Percentiles rank a stretch among this genome's conserved stretches.
Conservation (phyloP, 768 basidiomycete species). For the Lentinula lateritia region DNA sequence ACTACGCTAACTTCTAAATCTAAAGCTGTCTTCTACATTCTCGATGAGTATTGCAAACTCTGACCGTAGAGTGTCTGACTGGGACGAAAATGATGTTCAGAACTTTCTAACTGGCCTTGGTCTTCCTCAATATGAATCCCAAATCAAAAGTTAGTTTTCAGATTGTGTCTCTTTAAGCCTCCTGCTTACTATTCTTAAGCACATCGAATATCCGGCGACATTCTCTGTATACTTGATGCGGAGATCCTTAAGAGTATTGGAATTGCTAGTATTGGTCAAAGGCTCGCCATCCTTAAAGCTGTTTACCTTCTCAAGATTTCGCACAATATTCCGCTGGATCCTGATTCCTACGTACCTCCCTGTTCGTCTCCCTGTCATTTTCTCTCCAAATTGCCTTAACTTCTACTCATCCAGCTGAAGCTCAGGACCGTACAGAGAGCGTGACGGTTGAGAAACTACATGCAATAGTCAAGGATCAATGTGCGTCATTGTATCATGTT, state of each 20-base stretch:
- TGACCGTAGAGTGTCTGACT: slow-evolving; percentile 43
- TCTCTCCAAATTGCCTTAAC: not conserved
- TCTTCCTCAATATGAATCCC: slow-evolving; percentile 77
- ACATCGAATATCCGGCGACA: slow-evolving; percentile 89
- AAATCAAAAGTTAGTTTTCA: slow-evolving; percentile 63
- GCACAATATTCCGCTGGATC: slow-evolving; percentile 75
- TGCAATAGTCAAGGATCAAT: slow-evolving; percentile 68
- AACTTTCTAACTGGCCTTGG: slow-evolving; percentile 74
- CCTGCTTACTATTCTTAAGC: slow-evolving; percentile 40
- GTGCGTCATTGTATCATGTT: slow-evolving; percentile 30
- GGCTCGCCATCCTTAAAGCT: slow-evolving; percentile 86
- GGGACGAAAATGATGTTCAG: slow-evolving; percentile 78
- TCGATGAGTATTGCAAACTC: slow-evolving; percentile 22
- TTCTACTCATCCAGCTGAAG: slow-evolving; percentile 41
- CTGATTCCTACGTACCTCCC: slow-evolving; percentile 83
- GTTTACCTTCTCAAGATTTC: slow-evolving; percentile 87
- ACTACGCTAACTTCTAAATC: no score
- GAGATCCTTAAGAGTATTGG: slow-evolving; percentile 84
- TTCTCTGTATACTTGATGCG: slow-evolving; percentile 78
- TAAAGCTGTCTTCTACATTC: not conserved
- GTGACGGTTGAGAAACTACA: slow-evolving; percentile 63
- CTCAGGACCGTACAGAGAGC: slow-evolving; percentile 45
- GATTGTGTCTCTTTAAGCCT: not conserved
- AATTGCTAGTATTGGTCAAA: slow-evolving; percentile 85
- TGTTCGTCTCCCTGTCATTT: slow-evolving; percentile 45